Conservation (phyloP, 2,329 filamentous ascomycete species). For the Exophiala viscosa region DNA sequence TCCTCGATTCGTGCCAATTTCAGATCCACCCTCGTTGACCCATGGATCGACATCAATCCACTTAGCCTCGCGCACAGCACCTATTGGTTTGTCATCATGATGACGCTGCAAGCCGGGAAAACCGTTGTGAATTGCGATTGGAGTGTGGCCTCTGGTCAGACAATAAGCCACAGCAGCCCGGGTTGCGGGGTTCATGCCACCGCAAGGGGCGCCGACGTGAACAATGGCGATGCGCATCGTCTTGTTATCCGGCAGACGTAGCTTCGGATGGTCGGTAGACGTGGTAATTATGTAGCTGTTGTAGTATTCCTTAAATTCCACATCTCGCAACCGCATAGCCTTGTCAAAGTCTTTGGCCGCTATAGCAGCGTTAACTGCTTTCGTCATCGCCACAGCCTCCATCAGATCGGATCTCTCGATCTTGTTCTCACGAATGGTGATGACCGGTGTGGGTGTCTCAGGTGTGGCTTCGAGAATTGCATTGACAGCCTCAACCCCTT, state of each 20-base stretch:
- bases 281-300: constrained; percentile 88
- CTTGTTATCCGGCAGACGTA: constrained; percentile 68
- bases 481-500: constrained; percentile 90
- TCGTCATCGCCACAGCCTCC: constrained; percentile 80
- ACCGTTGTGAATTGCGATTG: constrained; percentile 90
- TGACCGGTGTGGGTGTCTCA: constrained; percentile 86
- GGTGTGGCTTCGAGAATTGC: constrained; percentile 86
- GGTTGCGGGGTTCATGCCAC: constrained; percentile 97
- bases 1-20: constrained; percentile 96
- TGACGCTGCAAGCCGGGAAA: constrained; percentile 92
- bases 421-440: constrained; percentile 96
- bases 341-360: constrained; percentile 77
- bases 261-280: constrained; percentile 67
- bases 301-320: constrained; percentile 92
- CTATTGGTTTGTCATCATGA: constrained; percentile 74
- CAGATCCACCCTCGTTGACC: constrained; percentile 94
- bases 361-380: constrained; percentile 78
- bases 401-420: constrained; percentile 87
- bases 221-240: constrained; percentile 92
- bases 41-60: constrained; percentile 95
- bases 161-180: constrained; percentile 92
- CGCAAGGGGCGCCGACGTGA: constrained; percentile 92
- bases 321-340: constrained; percentile 84
- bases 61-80: constrained; percentile 77
- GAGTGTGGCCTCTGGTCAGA: constrained; percentile 83